phyloP scores from a whole-genome alignment of 148 eudicot species.

The Diospyros lotus region DNA sequence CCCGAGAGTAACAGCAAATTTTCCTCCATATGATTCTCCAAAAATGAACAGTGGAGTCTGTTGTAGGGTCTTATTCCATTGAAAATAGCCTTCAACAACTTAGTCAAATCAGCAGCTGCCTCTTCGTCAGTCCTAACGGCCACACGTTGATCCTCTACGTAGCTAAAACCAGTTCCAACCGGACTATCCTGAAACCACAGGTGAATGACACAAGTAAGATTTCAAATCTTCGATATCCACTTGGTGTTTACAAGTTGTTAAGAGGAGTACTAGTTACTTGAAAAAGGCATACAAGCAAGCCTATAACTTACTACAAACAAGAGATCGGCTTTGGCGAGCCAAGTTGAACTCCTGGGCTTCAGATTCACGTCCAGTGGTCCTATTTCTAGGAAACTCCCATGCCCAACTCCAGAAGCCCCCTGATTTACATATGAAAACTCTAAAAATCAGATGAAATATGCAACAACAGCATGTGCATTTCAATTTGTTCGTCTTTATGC shows the following conservation, averaged over 20 bases:
- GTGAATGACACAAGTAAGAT: too few species aligned
- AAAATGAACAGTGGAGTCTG: conserved; percentile 8
- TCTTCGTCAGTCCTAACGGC: conserved; percentile 2
- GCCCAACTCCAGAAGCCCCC: conserved; percentile 14
- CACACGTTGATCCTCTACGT: background rate
- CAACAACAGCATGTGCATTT: too few species aligned
- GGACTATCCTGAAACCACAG: conserved; percentile 3
- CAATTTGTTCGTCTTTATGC: too few species aligned
- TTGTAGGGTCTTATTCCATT: conserved; percentile 8
- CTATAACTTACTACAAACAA: conserved; percentile 13
- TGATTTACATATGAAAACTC: background rate
- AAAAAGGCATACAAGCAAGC: too few species aligned
- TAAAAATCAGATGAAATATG: too few species aligned
- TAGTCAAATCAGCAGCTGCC: conserved; percentile 1
- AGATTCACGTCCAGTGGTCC: conserved; percentile 16
- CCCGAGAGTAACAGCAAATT: conserved; percentile 11
- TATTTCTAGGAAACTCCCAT: conserved; percentile 15
- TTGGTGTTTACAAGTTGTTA: too few species aligned
- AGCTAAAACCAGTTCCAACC: background rate
- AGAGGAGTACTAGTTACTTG: too few species aligned
- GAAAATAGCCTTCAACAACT: background rate
- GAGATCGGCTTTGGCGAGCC: conserved; percentile 20
- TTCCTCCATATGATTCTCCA: conserved; percentile 11
- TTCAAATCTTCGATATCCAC: too few species aligned
- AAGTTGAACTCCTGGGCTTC: conserved; percentile 14